Percentiles rank a stretch among this genome's conserved stretches.
These are phyloP conservation scores for Alternaria brassicicola DNA, from an alignment of 2,329 filamentous ascomycete species.

Conservation along the genomic window DNA sequence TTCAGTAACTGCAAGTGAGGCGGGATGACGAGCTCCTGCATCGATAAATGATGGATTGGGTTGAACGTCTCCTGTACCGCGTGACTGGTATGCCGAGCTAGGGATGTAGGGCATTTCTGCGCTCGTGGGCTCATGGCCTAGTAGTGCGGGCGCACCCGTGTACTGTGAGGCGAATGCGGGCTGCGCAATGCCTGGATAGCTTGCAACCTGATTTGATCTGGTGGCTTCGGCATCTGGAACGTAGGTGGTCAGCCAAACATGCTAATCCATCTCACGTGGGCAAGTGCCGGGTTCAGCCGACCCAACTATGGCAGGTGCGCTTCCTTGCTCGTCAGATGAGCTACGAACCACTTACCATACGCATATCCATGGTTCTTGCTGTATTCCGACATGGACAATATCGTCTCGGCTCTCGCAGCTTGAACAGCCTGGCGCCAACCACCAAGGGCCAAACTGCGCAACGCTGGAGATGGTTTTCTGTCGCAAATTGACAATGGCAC, in stretches of 20 bases:
- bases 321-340: conserved; percentile 49
- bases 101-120: conserved; percentile 54
- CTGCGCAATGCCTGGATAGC: conserved; percentile 56
- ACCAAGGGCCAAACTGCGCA: conserved; percentile 41
- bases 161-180: conserved; percentile 58
- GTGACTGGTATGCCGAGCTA: conserved; percentile 58
- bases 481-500: conserved; percentile 38
- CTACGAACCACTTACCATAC: conserved; percentile 71
- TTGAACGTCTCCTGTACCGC: conserved; percentile 48
- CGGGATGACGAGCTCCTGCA: conserved; percentile 61
- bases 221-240: conserved; percentile 64
- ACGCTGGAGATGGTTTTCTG: conserved; percentile 33
- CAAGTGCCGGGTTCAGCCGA: conserved; percentile 43
- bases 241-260: conserved; percentile 54
- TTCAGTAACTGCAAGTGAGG: conserved; percentile 50
- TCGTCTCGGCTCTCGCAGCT: conserved; percentile 47
- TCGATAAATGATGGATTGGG: conserved; percentile 62
- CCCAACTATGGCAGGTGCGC: conserved; percentile 45
- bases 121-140: conserved; percentile 56
- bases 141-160: conserved; percentile 56
- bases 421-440: conserved; percentile 60
- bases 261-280: conserved; percentile 48
- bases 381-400: conserved; percentile 82
- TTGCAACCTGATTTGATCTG: conserved; percentile 64
- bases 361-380: conserved; percentile 77